Base-by-base conservation (phyloP, 176 grass and related monocot species). In the Leersia perrieri region DNA sequence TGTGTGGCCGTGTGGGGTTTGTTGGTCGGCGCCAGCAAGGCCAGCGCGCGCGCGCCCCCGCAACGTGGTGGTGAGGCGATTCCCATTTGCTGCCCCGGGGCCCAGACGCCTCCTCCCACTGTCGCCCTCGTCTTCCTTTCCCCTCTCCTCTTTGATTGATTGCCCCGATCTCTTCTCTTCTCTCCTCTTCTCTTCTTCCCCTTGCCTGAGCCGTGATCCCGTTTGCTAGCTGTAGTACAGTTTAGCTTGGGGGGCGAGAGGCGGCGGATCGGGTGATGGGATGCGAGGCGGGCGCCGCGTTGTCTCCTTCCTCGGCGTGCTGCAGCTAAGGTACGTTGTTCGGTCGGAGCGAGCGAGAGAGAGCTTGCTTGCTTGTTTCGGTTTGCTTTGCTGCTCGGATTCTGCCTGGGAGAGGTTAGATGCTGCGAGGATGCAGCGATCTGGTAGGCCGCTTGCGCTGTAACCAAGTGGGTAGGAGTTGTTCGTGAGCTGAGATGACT, bases 21-120 rank as follows among this genome's bases (percentile, higher is more conserved):
- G 82, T 83, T 84, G 82, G 87, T 80, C 87, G 81, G 82, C 82
- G 87, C 82, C 81, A 89, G 87, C 82, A 62, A 33, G 76, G 87
- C 76, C 76, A 83, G 86, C 80, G 42, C 28, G 74, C 80, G 34
- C 82, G 83, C 63, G 75, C 75, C 55, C 81, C 68, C 61, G 87
- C 81, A 84, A 84, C 87, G 81, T 84, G 76, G 80, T 65, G 69
- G 81, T 47, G 72, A 74, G 78, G 72, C 62, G 62, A 73, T 88
- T 77, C 86, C 38, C 33, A 11, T 26, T 31, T 70, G 22, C 75
- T 35, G 35, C 62, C 32, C 14, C 10, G 40, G 78, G 72, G 26
- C 78, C 66, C 73, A 65, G 73, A 39, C 62, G 45, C 68, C 47
- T 25, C 20, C 80, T 8, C 25, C 29, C 71, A 63, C 40, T 30